Percentiles rank a stretch among this genome's conserved stretches.
Evolutionary conservation across 306 rosid genomes (phyloP).

Genomic region (Prosopis cineraria): DNA sequence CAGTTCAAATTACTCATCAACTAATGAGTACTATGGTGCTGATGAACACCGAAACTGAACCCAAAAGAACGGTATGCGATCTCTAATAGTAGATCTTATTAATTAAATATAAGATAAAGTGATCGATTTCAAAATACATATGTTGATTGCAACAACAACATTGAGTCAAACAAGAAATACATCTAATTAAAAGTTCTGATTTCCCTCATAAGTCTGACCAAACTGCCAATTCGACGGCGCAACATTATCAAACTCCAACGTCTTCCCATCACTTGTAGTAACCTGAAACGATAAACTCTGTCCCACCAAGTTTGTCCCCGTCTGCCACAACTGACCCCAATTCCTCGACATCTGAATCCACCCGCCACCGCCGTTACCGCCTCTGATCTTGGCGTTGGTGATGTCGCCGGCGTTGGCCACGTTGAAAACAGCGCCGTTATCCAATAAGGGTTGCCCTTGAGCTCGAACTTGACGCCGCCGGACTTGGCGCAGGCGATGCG

Average conservation of each 20-base stretch:
- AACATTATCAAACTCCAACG: slow-evolving; percentile 36
- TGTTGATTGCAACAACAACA: no score
- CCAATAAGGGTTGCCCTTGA: slow-evolving; percentile 57
- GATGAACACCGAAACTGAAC: no score
- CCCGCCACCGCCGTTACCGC: slow-evolving; percentile 2
- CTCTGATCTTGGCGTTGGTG: slow-evolving; percentile 35
- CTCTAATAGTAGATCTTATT: no score
- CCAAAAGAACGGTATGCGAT: no score
- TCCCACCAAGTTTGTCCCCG: slow-evolving; percentile 28
- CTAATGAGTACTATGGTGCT: no score
- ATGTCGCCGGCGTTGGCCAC: slow-evolving; percentile 66
- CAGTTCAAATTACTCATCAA: no score
- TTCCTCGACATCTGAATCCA: slow-evolving; percentile 56
- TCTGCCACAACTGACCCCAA: slow-evolving; percentile 69
- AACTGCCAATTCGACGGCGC: slow-evolving; percentile 56
- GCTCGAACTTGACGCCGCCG: slow-evolving; percentile 59
- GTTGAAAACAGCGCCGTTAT: slow-evolving; percentile 43
- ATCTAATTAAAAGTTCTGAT: slow-evolving; percentile 17
- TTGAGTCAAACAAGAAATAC: no score
- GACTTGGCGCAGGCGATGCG: slow-evolving; percentile 37
- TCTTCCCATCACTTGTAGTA: slow-evolving; percentile 44
- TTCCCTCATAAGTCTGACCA: slow-evolving; percentile 44
- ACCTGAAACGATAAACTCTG: slow-evolving; percentile 57
- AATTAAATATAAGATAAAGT: no score
- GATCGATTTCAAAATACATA: no score